Evolutionary conservation across 192 early-diverging fungal species (phyloP), one percentile per base, ranked within the genome.

Genomic region (Podila epicladia): DNA sequence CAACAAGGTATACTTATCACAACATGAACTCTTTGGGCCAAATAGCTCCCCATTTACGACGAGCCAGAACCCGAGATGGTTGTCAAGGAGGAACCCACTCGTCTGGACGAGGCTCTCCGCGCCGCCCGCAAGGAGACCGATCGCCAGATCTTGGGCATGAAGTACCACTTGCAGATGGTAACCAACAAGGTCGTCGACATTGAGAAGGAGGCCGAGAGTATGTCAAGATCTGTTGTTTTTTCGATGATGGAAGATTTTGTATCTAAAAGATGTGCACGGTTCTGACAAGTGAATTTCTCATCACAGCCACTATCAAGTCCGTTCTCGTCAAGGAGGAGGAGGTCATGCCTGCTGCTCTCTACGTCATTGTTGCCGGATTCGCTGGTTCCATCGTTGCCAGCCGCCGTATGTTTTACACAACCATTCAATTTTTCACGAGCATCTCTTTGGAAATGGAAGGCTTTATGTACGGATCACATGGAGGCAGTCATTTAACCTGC

Each of bases 181-280:
- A 80, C 77, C 67, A 65, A 80, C 71, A 80, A 80, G 67, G 77
- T 80, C 17, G 77, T 80, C 53, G 77, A 73, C 50, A 41, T 80
- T 28, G 77, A 80, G 71, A 80, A 80, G 71, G 77, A 80, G 45
- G 77, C 77, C 31, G 77, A 80, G 67, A 65, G 77, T 80, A 80
- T 9, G 65, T 49, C 9, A 49, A 51, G 41, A n/a, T n/a, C n/a
- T n/a, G n/a, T 26, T 53, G 24, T 57, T 0, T 22, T 48, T 41
- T 37, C 9, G 35, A 32, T 9, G 12, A 19, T 61, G n/a, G 12
- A 33, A 3, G 11, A 6, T 29, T 22, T 19, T 7, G 4, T 65
- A 12, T 65, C 20, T 31, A 15, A 8, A 51, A 49, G 12, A 22
- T n/a, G 19, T 5, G 19, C 32, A 19, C 24, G 4, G 31, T 13